Percentiles rank a stretch among this genome's conserved stretches.
Conservation (phyloP, 305 asterid species). For the Rubia balearica region DNA sequence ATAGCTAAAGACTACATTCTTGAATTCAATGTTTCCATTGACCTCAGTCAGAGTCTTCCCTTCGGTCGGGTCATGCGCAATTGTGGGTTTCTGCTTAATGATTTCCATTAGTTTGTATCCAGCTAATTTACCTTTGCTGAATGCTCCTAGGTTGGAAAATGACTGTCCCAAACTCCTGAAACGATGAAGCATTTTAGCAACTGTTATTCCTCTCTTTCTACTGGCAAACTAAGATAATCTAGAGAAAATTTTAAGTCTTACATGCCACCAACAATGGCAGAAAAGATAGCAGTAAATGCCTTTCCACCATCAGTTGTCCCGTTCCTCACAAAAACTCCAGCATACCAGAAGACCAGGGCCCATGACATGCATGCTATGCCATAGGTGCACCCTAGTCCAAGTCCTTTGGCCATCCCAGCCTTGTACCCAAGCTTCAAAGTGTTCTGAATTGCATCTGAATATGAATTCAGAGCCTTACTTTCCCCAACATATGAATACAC, state of each 20-base stretch:
- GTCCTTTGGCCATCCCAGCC: constrained; percentile 99
- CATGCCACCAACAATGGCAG: constrained; percentile 99
- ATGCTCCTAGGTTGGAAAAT: constrained; percentile 88
- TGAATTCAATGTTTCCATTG: constrained; percentile 82
- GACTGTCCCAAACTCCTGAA: constrained; percentile 98
- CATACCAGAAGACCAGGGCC: constrained; percentile 99
- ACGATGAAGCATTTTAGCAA: constrained; percentile 14
- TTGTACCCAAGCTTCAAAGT: constrained; percentile 87
- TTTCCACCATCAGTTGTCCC: constrained; percentile 95
- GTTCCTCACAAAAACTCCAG: constrained; percentile 88
- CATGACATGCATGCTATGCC: constrained; percentile 99
- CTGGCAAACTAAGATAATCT: constrained; percentile 5
- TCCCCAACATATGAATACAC: constrained; percentile 95
- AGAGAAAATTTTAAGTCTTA: constrained; percentile 29
- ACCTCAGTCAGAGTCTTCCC: constrained; percentile 53
- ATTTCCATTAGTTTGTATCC: constrained; percentile 90
- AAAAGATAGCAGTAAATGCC: constrained; percentile 94
- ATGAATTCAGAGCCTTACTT: constrained; percentile 64
- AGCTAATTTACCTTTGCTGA: constrained; percentile 96
- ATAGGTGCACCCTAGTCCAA: constrained; percentile 91
- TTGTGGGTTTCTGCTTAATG: constrained; percentile 78
- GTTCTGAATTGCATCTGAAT: constrained; percentile 85
- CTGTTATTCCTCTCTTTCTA: not conserved
- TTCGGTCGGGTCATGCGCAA: constrained; percentile 46
- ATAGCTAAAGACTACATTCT: constrained; percentile 80